A percentile compares a stretch with the other conserved stretches of the same genome.
Evolutionary conservation across 2,329 filamentous ascomycete genomes (phyloP).

Genomic region (Periconia digitata): DNA sequence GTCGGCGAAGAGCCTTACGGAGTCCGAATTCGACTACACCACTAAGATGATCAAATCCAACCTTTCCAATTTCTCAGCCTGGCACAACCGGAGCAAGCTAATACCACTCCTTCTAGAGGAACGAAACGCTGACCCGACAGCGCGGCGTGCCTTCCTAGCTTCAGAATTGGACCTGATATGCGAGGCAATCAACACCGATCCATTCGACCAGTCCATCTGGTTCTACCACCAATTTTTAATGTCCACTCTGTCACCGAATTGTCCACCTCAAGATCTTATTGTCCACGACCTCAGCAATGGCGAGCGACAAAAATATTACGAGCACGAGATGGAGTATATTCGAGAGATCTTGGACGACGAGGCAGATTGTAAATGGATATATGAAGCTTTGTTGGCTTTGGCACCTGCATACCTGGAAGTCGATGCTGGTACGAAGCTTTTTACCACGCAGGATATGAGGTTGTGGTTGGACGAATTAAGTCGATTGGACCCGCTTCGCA

Average conservation of each 20-base stretch:
- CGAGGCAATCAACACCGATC: conserved; percentile 80
- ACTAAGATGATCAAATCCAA: conserved; percentile 83
- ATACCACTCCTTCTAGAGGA: conserved; percentile 76
- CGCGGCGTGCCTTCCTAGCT: conserved; percentile 71
- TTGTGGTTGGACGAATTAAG: conserved; percentile 65
- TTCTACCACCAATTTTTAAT: conserved; percentile 93
- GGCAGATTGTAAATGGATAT: conserved; percentile 81
- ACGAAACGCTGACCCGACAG: conserved; percentile 62
- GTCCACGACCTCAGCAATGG: conserved; percentile 62
- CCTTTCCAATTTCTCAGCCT: conserved; percentile 94
- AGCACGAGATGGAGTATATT: conserved; percentile 72
- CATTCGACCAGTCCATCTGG: conserved; percentile 94
- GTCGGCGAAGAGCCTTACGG: conserved; percentile 61
- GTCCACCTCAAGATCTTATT: conserved; percentile 59
- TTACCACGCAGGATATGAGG: conserved; percentile 49
- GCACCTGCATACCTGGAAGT: conserved; percentile 62
- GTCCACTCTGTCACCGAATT: conserved; percentile 59
- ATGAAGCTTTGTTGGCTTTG: conserved; percentile 81
- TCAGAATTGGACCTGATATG: conserved; percentile 76
- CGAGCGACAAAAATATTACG: conserved; percentile 67
- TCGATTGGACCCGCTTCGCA: conserved; percentile 72
- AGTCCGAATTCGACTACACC: conserved; percentile 86
- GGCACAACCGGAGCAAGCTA: conserved; percentile 86
- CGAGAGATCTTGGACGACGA: conserved; percentile 68
- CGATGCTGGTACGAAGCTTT: conserved; percentile 41